Base-by-base conservation (phyloP, 495 filamentous ascomycete genomes). In the Talaromyces borbonicus region DNA sequence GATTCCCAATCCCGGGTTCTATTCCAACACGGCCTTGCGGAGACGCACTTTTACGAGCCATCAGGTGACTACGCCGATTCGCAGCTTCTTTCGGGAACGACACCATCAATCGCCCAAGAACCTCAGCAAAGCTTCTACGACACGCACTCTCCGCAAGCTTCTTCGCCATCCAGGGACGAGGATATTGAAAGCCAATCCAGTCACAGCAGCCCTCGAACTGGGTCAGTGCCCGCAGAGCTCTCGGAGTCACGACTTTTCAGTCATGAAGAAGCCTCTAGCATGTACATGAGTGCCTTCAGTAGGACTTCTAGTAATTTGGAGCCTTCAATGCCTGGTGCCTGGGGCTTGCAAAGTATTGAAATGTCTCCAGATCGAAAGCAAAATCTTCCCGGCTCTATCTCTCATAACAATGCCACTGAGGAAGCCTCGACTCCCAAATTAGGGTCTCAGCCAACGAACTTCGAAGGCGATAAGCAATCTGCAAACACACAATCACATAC, bases 181-280 rank as follows among this genome's bases (percentile, higher is more conserved):
- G 43, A 46, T 22, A 15, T 19, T 11, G 19, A 26, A 7, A 46
- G n/a, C 27, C 15, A 24, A 14, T 46, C 43, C 9, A 46, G 43
- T n/a, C 9, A 16, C 15, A 36, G 29, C 7, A 46, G 43, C 19
- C 36, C 46, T 8, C 9, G 23, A 26, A 39, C 46, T 18, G 50
- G 46, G 19, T 58, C 54, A 22, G 46, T 57, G 15, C 43, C 48
- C 44, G 75, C 75, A 23, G 75, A 82, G 45, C 72, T 86, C 12
- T 65, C 74, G 15, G 68, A 85, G 49, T 97, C 93, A 8, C 86
- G 75, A 51, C 58, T 92, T 12, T 97, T 89, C 58, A 90, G 79
- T 43, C 83, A 93, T 46, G 87, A 93, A 47, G 89, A 97, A 48
- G 92, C 92, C 0, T 83, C 90, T 54, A 97, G 92, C 62, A 84